Base-by-base conservation (phyloP, 116 monocot genomes). In the Iris pallida region DNA sequence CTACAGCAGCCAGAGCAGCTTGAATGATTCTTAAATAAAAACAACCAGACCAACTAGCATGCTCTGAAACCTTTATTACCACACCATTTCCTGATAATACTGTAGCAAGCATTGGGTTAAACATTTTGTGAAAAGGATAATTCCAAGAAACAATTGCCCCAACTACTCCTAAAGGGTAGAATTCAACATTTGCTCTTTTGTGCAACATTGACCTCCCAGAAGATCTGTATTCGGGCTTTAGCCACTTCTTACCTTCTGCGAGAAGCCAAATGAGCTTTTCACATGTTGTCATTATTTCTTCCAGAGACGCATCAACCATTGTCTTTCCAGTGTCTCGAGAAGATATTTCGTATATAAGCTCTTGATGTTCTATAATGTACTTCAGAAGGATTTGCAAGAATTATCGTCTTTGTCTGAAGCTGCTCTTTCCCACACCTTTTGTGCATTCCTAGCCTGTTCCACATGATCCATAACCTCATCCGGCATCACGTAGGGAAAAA, bases 121-220 rank as follows among this genome's bases (percentile, higher is more conserved):
- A 92, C 48, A 97, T 78, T 64, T 97, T 97, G 70, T 97, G 97
- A 71, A 97, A 97, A 17, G 97, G 97, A 80, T 97, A 97, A 67
- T 97, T 97, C 97, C 97, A 97, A 70, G 97, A 92, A 30, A 97
- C 88, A 75, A 97, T 97, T 49, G 97, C 97, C 18, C 97, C 97
- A 85, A 97, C 82, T 20, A 97, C 97, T 60, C 97, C 97, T 55
- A 97, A 76, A 12, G 97, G 97, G 83, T 92, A 75, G 68, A 92
- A 97, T 65, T 97, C 97, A 48, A 97, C 97, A 72, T 80, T 97
- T 59, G 92, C 85, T 80, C 75, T 85, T 63, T 97, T 97, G 76
- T 97, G 97, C 54, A 92, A 51, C 97, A 97, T 97, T 77, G 97
- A 97, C 71, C 90, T 80, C 19, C 97, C 97, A 69, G 71, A 61